Base-by-base conservation (phyloP, 140 eudicot species). In the Stevia rebaudiana region DNA sequence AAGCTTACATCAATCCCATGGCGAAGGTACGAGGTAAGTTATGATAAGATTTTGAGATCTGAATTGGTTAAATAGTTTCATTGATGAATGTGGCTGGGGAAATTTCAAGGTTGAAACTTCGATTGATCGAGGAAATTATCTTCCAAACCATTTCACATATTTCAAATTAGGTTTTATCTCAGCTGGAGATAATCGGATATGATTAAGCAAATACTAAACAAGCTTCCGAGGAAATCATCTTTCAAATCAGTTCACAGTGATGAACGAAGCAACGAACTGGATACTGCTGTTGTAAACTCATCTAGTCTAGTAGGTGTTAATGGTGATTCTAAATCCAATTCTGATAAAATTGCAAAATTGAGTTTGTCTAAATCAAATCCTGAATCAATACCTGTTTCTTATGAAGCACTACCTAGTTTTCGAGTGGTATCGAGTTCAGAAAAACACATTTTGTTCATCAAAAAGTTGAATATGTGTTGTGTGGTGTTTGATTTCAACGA, bases 181-280 rank as follows among this genome's bases (percentile, higher is more conserved):
- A 47, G 13, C 42, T 30, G 68, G 39, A 1, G 33, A 28, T 28
- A 28, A 28, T 28, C 33, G 73, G 69, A 74, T 69, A 86, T 86
- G 94, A 82, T 86, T 78, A 86, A 82, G 75, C 89, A 80, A 36
- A 77, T 86, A 52, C 54, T 86, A 0, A 86, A 84, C 28, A 86
- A 86, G 89, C 80, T 85, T 74, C 94, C 94, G 2, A 68, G 80
- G 77, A 86, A 86, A 84, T 48, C 76, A 35, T 82, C 94, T 3
- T 79, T 84, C 0, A 85, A 85, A 76, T 79, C 82, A 13, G 46
- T 84, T 8, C 80, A 82, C 4, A 61, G 43, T 72, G 83, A 79
- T 70, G 76, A 48, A 48, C 33, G 50, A 3, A 75, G 52, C 21
- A 74, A 56, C 25, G 68, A 63, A 59, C 75, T 61, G 6, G 74